Base-by-base conservation (phyloP, 2,329 filamentous ascomycete genomes). In the Tolypocladium capitatum region DNA sequence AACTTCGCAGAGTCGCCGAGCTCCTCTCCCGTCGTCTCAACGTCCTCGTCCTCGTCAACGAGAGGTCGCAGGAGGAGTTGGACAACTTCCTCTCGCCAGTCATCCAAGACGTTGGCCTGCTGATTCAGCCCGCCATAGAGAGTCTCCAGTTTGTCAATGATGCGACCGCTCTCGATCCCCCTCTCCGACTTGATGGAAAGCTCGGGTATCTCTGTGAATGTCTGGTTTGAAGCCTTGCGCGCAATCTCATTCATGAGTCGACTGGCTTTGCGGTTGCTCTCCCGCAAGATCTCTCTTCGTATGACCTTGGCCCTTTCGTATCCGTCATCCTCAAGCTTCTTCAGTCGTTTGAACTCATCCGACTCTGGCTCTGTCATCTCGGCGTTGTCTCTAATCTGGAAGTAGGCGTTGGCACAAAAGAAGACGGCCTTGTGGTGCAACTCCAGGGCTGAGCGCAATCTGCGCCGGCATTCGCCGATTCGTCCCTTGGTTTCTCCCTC, bases 1-100 rank as follows among this genome's bases (percentile, higher is more conserved):
- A 83, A 76, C 61, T 86, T 86, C 0, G 89, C 87, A 0, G 91
- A 94, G 31, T 86, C 79, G 55, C 88, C 85, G 52, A 95, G 92
- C 61, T 97, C 92, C 50, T 96, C 84, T 24, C 92, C 92, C 11
- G 88, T 91, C 2, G 81, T 76, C 49, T 94, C 87, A 10, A 75
- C 66, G 16, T 70, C 70, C 1, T 80, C 80, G 36, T 94, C 88
- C 58, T 92, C 81, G 55, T 97, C 92, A 18, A 97, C 80, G 2
- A 97, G 72, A 0, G 86, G 80, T 51, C 81, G 75, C 11, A 85
- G 67, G 10, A 96, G 72, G 20, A 91, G 75, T 47, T 84, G 75
- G 18, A 87, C 74, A 49, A 90, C 81, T 38, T 80, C 72, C 49
- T 83, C 75, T 38, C 89, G 80, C 86, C 86, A 94, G 43, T 82